These are phyloP conservation scores for Solanum ossicruentum DNA, from an alignment of 257 asterid genomes.

Conservation along the genomic window DNA sequence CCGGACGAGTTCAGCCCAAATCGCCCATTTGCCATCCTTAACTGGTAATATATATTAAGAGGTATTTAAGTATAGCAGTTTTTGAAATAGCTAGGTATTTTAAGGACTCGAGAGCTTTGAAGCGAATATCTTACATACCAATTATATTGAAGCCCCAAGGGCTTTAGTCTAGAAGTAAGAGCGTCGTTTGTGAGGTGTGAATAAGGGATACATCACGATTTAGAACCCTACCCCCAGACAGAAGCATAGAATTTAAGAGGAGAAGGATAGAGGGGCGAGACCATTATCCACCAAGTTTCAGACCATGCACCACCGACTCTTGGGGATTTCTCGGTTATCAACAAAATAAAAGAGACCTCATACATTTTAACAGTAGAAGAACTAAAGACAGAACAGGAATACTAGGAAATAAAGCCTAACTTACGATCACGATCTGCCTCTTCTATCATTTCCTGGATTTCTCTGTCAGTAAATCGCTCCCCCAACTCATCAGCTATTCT, in stretches of 20 bases:
- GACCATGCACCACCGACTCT: background rate
- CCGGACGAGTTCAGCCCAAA: background rate
- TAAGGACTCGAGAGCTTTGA: background rate
- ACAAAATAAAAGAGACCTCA: background rate
- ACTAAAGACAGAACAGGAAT: background rate
- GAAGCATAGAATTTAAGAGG: background rate
- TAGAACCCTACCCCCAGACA: background rate
- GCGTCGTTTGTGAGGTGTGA: background rate
- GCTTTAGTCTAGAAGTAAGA: background rate
- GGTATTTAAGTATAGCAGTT: background rate
- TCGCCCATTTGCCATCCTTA: background rate
- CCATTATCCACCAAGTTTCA: background rate
- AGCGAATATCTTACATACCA: background rate
- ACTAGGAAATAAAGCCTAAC: conserved; percentile 14
- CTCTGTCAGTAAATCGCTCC: conserved; percentile 55
- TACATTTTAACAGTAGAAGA: background rate
- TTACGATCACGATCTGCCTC: conserved; percentile 95
- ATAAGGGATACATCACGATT: background rate
- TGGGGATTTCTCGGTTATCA: background rate
- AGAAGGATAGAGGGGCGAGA: background rate
- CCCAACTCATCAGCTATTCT: conserved; percentile 77
- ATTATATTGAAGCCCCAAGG: background rate
- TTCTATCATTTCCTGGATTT: conserved; percentile 78
- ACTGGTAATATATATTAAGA: background rate
- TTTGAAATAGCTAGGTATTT: background rate